Evolutionary conservation across 2,329 filamentous ascomycete genomes (phyloP).

Genomic region (Exophiala sp.): DNA sequence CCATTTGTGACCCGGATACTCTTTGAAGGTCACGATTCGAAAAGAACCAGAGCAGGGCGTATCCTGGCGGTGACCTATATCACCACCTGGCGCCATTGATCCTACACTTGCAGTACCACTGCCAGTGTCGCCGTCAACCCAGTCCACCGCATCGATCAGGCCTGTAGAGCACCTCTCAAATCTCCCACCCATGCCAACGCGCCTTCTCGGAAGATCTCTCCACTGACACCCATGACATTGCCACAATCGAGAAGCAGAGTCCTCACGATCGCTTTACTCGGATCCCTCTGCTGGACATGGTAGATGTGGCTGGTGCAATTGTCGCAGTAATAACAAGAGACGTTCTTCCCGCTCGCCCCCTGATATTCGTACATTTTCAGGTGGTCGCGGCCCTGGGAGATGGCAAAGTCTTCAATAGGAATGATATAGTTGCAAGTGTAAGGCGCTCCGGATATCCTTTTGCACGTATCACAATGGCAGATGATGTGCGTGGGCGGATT

Average conservation of each 20-base stretch:
- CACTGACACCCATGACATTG: slow-evolving; percentile 32
- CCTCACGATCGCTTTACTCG: slow-evolving; percentile 37
- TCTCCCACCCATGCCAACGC: slow-evolving; percentile 4
- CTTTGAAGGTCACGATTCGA: no score
- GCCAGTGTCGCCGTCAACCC: no score
- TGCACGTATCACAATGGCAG: slow-evolving; percentile 16
- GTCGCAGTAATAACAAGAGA: slow-evolving; percentile 35
- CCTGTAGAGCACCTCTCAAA: not conserved
- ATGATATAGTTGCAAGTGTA: slow-evolving; percentile 13
- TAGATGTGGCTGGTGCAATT: slow-evolving; percentile 40
- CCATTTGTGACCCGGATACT: no score
- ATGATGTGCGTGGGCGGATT: slow-evolving; percentile 5
- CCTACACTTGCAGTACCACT: no score
- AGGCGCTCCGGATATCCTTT: slow-evolving; percentile 7
- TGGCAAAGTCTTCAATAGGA: slow-evolving; percentile 2
- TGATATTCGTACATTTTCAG: not conserved
- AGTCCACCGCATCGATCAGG: not conserved
- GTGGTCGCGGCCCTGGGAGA: not conserved
- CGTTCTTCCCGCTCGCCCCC: slow-evolving; percentile 10
- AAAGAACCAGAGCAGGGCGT: no score
- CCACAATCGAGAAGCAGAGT: slow-evolving; percentile 37
- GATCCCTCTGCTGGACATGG: slow-evolving; percentile 38
- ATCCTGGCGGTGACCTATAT: no score
- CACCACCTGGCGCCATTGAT: no score
- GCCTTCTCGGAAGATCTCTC: slow-evolving; percentile 38